A percentile compares a stretch with the other conserved stretches of the same genome.
Evolutionary conservation across 768 basidiomycete genomes (phyloP).

Genomic region (Piloderma croceum): DNA sequence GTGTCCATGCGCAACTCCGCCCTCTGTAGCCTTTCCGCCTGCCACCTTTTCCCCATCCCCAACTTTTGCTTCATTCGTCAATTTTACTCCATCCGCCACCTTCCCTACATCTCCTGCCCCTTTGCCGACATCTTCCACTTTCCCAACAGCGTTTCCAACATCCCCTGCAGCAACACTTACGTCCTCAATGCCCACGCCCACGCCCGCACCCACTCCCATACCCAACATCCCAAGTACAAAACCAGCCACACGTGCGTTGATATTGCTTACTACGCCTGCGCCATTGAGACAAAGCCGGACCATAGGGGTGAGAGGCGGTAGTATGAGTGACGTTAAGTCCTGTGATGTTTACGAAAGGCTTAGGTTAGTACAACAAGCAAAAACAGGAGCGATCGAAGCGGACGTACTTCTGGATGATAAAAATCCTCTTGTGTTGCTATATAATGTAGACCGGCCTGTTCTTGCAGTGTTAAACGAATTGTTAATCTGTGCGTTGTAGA

Average conservation of each 20-base stretch:
- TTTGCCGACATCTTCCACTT: no score
- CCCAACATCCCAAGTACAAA: slow-evolving; percentile 31
- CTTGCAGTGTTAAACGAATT: slow-evolving; percentile 46
- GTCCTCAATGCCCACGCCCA: no score
- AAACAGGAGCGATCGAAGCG: no score
- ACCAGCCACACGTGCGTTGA: slow-evolving; percentile 27
- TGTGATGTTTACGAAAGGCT: slow-evolving; percentile 10
- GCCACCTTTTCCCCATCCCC: no score
- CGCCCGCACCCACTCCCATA: background rate
- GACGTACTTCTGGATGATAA: slow-evolving; percentile 47
- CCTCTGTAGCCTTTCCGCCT: no score
- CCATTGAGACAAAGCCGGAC: slow-evolving; percentile 27
- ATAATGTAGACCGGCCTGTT: slow-evolving; percentile 34
- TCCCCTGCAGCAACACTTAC: no score
- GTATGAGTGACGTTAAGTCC: slow-evolving; percentile 38
- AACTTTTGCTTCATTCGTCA: no score
- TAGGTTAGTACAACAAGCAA: background rate
- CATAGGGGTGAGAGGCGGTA: slow-evolving; percentile 38
- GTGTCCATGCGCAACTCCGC: no score
- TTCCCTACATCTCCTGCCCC: no score
- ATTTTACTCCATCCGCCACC: no score
- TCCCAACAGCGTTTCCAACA: no score
- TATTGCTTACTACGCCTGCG: slow-evolving; percentile 20
- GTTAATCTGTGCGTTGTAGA: no score
- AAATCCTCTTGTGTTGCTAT: slow-evolving; percentile 57